Base-by-base conservation (phyloP, 139 green algal genomes). In the Microglena sp. region DNA sequence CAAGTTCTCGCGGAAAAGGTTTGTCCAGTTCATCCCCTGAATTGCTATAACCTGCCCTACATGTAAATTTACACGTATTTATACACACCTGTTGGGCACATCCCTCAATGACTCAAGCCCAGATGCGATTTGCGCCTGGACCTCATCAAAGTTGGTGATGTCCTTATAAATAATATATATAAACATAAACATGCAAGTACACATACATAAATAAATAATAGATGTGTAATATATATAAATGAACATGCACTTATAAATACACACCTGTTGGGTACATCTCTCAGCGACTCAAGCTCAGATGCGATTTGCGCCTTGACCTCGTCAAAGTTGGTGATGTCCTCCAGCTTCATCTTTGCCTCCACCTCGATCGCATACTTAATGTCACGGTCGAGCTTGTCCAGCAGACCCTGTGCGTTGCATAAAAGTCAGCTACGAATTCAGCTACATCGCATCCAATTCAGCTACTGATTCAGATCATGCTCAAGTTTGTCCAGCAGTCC, bases 381-480 rank as follows among this genome's bases (percentile, higher is more conserved):
- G 72, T 98, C 93, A 0, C 65, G 46, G 60, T 98, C 92, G 69
- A 98, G 81, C 44, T 83, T 84, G 81, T 97, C 88, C 2, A 96
- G 76, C 33, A 97, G 85, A 6, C 46, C 46, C 85, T 95, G 81
- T 2, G 5, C 3, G 50, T 8, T 28, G n/a, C 46, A 60, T 26
- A 59, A 32, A 11, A n/a, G n/a, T n/a, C n/a, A n/a, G n/a, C n/a
- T n/a, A n/a, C n/a, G n/a, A n/a, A n/a, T n/a, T n/a, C n/a, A n/a
- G n/a, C n/a, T n/a, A n/a, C n/a, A n/a, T n/a, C n/a, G n/a, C n/a
- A n/a, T n/a, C n/a, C n/a, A n/a, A n/a, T n/a, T n/a, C n/a, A n/a
- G n/a, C n/a, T n/a, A 50, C 40, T n/a, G 11, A 18, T 50, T 11
- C 40, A 50, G 40, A 18, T 50, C 18, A 18, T 18, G 40, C 15